Base-by-base conservation (phyloP, 805 yeast species). In the Pachysolen tannophilus region DNA sequence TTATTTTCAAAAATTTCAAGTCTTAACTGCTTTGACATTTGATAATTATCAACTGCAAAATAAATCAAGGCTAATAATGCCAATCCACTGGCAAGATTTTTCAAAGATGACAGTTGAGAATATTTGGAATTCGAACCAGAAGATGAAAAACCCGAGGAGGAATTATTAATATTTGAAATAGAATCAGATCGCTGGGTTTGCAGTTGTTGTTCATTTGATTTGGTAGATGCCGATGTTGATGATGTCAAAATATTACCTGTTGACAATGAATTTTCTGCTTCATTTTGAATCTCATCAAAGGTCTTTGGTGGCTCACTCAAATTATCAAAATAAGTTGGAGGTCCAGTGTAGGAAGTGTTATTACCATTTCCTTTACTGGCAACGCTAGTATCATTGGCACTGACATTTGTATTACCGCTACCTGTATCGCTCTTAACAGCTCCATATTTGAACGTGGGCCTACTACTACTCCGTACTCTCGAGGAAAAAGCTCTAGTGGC, bases 241-340 rank as follows among this genome's bases (percentile, higher is more conserved):
- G 36, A 9, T 11, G 27, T 18, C n/a, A n/a, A n/a, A n/a, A n/a
- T n/a, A n/a, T n/a, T n/a, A n/a, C n/a, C n/a, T n/a, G n/a, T n/a
- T n/a, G n/a, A n/a, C n/a, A n/a, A n/a, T 10, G 29, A 28, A 9
- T 13, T 29, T 7, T 14, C 18, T 18, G 8, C 28, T 14, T n/a
- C 20, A 7, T 28, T 21, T 30, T 43, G 36, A 24, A 39, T 34
- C 33, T 52, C 46, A 30, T 46, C 49, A 15, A 56, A 40, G 10
- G 56, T 53, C 41, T 62, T 61, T 30, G 58, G 58, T 8, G 53
- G 53, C 10, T 39, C 40, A 7, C 44, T 20, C 2, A 45, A 42
- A 34, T 48, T 42, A 30, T 30, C 35, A 38, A 54, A 53, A 33
- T 40, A 52, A 15, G 55, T 31, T 2, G 53, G 55, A 13, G 42